Percentiles rank a stretch among this genome's conserved stretches.
Evolutionary conservation across 805 yeast genomes (phyloP).

Genomic region (Scheffersomyces ergatensis): DNA sequence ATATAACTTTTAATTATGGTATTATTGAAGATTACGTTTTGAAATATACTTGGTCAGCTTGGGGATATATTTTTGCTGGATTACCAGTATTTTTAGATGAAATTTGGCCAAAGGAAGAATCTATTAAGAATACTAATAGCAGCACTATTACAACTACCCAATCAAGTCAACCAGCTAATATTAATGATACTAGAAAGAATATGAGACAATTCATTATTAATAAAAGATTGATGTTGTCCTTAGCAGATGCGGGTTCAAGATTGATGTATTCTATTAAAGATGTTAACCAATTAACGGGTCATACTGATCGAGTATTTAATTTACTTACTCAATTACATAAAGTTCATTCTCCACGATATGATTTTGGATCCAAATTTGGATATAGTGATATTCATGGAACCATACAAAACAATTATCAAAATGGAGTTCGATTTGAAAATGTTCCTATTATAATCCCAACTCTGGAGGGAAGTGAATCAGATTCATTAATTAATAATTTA

Average conservation of each 20-base stretch:
- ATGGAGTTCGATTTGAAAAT: slow-evolving; percentile 78
- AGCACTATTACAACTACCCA: neutral
- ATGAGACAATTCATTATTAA: slow-evolving; percentile 89
- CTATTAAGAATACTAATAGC: neutral
- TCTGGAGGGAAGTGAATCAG: slow-evolving; percentile 55
- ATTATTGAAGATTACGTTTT: slow-evolving; percentile 81
- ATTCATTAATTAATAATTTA: slow-evolving; percentile 56
- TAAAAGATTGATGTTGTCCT: slow-evolving; percentile 82
- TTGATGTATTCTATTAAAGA: slow-evolving; percentile 94
- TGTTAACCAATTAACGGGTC: slow-evolving; percentile 85
- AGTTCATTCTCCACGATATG: slow-evolving; percentile 65
- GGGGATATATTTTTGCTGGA: slow-evolving; percentile 89
- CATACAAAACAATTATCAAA: slow-evolving; percentile 64
- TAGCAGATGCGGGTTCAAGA: slow-evolving; percentile 94
- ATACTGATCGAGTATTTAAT: slow-evolving; percentile 80
- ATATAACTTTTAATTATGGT: slow-evolving; percentile 63
- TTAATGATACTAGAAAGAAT: slow-evolving; percentile 51
- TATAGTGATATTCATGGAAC: slow-evolving; percentile 67
- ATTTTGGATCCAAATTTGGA: slow-evolving; percentile 45
- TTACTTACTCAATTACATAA: slow-evolving; percentile 76
- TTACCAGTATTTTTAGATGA: slow-evolving; percentile 77
- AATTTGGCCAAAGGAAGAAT: slow-evolving; percentile 26
- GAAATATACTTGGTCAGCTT: slow-evolving; percentile 92
- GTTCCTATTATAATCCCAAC: slow-evolving; percentile 82
- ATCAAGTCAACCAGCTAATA: neutral